A percentile compares a stretch with the other conserved stretches of the same genome.
Evolutionary conservation across 2,329 filamentous ascomycete genomes (phyloP).

Genomic region (Apiospora hydei): DNA sequence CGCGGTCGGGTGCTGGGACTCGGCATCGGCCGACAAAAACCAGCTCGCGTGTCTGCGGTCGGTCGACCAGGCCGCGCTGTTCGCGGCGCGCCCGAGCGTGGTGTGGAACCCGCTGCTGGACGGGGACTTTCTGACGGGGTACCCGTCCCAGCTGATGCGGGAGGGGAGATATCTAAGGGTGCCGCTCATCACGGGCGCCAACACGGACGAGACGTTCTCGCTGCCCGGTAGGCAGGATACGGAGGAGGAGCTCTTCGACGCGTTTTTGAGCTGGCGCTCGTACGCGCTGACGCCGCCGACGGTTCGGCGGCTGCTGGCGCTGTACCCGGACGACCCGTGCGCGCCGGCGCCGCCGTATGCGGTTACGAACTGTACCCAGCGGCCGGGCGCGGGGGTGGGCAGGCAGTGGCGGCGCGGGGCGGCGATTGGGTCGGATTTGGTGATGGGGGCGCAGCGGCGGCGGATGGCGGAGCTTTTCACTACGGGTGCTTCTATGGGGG

Average conservation of each 20-base stretch:
- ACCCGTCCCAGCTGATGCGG: constrained; percentile 53
- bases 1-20: constrained; percentile 45
- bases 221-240: constrained; percentile 48
- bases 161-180: constrained; percentile 52
- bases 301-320: constrained; percentile 50
- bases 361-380: constrained; percentile 45
- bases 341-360: constrained; percentile 49
- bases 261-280: constrained; percentile 50
- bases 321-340: constrained; percentile 58
- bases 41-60: constrained; percentile 47
- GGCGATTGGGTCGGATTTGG: constrained; percentile 54
- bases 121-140: constrained; percentile 55
- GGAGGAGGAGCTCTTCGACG: constrained; percentile 51
- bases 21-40: too few species aligned
- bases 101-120: constrained; percentile 55
- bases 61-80: constrained; percentile 42
- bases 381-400: constrained; percentile 45
- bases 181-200: constrained; percentile 55
- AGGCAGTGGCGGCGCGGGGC: constrained; percentile 53
- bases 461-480: constrained; percentile 53
- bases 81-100: constrained; percentile 44
- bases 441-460: constrained; percentile 56
- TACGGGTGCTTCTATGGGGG: too few species aligned
- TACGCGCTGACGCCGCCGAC: constrained; percentile 55
- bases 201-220: constrained; percentile 56